phyloP scores from a whole-genome alignment of 164 flowering plant species.

The Berberis vulgaris region DNA sequence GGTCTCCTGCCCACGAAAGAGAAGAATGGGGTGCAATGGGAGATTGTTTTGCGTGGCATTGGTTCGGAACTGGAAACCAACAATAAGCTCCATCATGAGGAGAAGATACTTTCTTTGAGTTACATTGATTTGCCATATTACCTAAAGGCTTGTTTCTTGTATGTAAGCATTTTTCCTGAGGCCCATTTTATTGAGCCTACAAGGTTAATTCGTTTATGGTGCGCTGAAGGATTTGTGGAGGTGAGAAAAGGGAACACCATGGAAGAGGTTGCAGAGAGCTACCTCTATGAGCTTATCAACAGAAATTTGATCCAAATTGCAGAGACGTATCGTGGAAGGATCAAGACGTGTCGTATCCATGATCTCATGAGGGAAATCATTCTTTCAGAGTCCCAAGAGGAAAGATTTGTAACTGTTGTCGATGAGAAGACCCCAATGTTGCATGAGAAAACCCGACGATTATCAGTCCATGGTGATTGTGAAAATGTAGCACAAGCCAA shows the following conservation, averaged over 20 bases:
- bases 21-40: background rate
- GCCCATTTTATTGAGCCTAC: constrained; percentile 2
- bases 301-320: constrained; percentile 14
- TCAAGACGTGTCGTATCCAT: constrained; percentile 12
- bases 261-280: constrained; percentile 19
- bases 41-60: background rate
- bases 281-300: constrained; percentile 10
- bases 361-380: constrained; percentile 18
- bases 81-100: background rate
- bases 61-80: no score
- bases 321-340: background rate
- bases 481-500: no score
- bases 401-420: constrained; percentile 3
- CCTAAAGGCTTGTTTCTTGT: constrained; percentile 11
- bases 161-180: constrained; percentile 15
- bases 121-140: constrained; percentile 11
- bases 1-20: background rate
- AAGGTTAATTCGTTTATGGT: constrained; percentile 10
- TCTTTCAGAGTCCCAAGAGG: constrained; percentile 10
- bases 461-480: no score
- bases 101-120: background rate
- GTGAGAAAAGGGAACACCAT: constrained; percentile 3
- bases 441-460: background rate
- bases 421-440: background rate
- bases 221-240: constrained; percentile 22